Conservation (phyloP, 2,329 filamentous ascomycete species). For the Thielaviopsis populi region DNA sequence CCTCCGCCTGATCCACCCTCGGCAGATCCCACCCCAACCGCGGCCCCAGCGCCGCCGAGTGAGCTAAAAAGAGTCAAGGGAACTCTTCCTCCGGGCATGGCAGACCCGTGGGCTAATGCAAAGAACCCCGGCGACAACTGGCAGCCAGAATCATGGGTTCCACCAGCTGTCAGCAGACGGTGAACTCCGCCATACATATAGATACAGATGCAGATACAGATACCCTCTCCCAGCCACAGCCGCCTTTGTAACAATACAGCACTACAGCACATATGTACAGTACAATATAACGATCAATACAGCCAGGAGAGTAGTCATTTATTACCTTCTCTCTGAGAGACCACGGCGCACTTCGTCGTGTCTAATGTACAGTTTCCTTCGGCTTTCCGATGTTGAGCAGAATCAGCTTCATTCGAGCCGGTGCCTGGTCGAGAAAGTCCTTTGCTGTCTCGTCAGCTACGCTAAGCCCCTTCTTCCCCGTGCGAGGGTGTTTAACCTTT, state of each 20-base stretch:
- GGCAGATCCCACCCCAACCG: not conserved
- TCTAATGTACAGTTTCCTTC: not conserved
- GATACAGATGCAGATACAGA: not conserved
- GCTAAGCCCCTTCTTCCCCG: constrained; percentile 22
- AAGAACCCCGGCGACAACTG: constrained; percentile 46
- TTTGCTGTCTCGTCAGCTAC: constrained; percentile 29
- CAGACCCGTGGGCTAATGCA: constrained; percentile 45
- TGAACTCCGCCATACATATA: constrained; percentile 2
- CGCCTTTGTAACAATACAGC: not conserved
- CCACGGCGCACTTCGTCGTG: not conserved
- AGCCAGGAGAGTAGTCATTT: not conserved
- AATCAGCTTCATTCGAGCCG: constrained; percentile 26
- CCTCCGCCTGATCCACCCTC: not conserved
- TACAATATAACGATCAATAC: not conserved
- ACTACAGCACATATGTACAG: not conserved
- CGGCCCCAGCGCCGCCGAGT: not conserved
- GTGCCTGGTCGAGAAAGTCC: constrained; percentile 31
- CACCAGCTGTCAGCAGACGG: constrained; percentile 27
- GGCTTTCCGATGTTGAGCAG: constrained; percentile 5
- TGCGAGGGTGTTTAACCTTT: constrained; percentile 32
- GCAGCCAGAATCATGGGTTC: constrained; percentile 51
- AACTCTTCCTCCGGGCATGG: constrained; percentile 17
- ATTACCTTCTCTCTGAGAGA: not conserved
- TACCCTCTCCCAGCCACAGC: not conserved
- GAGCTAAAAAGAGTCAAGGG: constrained; percentile 10